Base-by-base conservation (phyloP, 371 early-diverging fungal species). In the Mucor saturninus region DNA sequence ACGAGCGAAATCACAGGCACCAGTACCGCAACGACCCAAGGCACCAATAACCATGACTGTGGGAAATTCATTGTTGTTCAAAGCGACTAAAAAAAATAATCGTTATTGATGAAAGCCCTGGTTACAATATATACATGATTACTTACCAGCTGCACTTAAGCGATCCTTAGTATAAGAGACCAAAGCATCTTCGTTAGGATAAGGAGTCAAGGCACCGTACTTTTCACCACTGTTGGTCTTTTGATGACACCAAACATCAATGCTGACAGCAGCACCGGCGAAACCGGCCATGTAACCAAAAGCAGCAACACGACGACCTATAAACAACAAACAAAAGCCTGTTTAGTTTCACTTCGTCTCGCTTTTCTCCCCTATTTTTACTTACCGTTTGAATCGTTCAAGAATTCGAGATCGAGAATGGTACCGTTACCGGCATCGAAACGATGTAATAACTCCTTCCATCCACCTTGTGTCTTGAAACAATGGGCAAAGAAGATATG, bases 401-500 rank as follows among this genome's bases (percentile, higher is more conserved):
- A 76, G 75, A 97, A 98, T 80, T 98, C 98, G 39, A 98, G 81
- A 75, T 97, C 98, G 53, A 95, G 80, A 65, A 98, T 84, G 28
- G 89, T 86, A 14, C 98, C 98, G 13, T 93, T 85, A 39, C 97
- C 98, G 45, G 77, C 79, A 66, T 88, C 85, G 71, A 97, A 98
- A 50, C 96, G 86, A 29, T 78, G 77, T 42, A 98, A 76, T 21
- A 96, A 83, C 35, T 96, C 92, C 71, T 87, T 87, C 97, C 97
- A 98, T 28, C 97, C 97, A 59, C 79, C 93, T 79, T 98, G 97
- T 62, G 86, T 79, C 88, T 98, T 98, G 88, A 86, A 98, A 83
- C 97, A 97, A 75, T 98, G 97, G 43, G 97, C 98, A 77, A 98
- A 98, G 84, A 95, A 94, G 74, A 98, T 95, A 78, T 98, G 98